Percentiles rank a stretch among this genome's conserved stretches.
Evolutionary conservation across 2,329 filamentous ascomycete species (phyloP).

Genomic region (Xylaria digitata): DNA sequence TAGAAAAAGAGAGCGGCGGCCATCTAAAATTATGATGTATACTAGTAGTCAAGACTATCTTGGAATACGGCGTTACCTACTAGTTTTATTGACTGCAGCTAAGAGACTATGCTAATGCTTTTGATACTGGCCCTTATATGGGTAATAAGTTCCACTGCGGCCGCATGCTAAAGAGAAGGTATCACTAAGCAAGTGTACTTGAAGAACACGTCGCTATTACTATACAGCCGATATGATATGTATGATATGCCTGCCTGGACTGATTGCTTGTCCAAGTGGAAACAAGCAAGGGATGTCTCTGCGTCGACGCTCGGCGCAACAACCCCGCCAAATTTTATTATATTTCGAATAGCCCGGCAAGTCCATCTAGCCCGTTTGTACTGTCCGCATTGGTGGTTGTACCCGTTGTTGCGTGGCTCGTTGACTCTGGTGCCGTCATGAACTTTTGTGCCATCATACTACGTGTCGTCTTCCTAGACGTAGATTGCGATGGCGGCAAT

Average conservation of each 20-base stretch:
- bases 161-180: background rate
- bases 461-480: constrained; percentile 57
- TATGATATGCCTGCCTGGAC: background rate
- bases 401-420: constrained; percentile 35
- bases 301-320: background rate
- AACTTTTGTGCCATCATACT: constrained; percentile 75
- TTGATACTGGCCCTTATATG: background rate
- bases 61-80: background rate
- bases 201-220: constrained; percentile 6
- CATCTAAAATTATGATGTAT: too few species aligned
- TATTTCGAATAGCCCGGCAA: constrained; percentile 62
- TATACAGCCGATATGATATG: constrained; percentile 6
- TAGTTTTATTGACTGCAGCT: background rate
- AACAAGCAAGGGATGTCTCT: background rate
- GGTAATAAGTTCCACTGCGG: background rate
- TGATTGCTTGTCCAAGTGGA: background rate
- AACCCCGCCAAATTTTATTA: constrained; percentile 25
- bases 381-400: constrained; percentile 43
- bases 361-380: constrained; percentile 65
- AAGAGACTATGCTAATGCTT: background rate
- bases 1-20: too few species aligned
- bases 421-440: constrained; percentile 64
- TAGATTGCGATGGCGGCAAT: constrained; percentile 40
- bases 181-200: background rate
- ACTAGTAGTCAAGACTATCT: background rate